phyloP scores from a whole-genome alignment of 805 yeast genomes.

The Brettanomyces naardenensis region DNA sequence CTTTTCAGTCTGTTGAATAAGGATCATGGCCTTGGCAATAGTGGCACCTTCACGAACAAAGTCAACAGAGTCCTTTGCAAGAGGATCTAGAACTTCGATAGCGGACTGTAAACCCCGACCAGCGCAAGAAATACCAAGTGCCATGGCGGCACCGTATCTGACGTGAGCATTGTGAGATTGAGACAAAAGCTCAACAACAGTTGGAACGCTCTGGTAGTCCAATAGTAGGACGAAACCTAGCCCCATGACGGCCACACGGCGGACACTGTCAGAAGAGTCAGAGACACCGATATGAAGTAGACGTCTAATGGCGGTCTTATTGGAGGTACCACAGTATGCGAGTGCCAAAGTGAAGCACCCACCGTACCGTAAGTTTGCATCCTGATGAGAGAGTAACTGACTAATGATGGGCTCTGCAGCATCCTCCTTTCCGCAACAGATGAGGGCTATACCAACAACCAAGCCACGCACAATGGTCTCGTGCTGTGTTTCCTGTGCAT shows the following conservation, averaged over 20 bases:
- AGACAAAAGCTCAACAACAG: slow-evolving; percentile 84
- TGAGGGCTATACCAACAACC: slow-evolving; percentile 80
- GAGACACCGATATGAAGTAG: slow-evolving; percentile 91
- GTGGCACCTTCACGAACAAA: slow-evolving; percentile 98
- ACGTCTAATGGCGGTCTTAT: slow-evolving; percentile 77
- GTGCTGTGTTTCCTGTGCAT: slow-evolving; percentile 93
- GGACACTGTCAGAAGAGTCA: slow-evolving; percentile 91
- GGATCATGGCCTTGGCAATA: slow-evolving; percentile 84
- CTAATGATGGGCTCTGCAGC: slow-evolving; percentile 65
- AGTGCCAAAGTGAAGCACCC: slow-evolving; percentile 91
- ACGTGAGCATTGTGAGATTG: slow-evolving; percentile 98
- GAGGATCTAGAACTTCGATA: slow-evolving; percentile 83
- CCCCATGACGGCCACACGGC: slow-evolving; percentile 91
- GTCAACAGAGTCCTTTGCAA: slow-evolving; percentile 89
- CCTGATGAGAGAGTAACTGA: slow-evolving; percentile 62
- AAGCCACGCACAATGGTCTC: slow-evolving; percentile 92
- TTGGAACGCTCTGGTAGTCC: slow-evolving; percentile 89
- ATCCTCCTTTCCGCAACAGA: slow-evolving; percentile 81
- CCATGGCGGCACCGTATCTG: slow-evolving; percentile 96
- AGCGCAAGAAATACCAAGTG: slow-evolving; percentile 94
- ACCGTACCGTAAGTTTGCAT: slow-evolving; percentile 85
- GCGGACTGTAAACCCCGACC: slow-evolving; percentile 88
- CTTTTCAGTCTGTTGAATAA: slow-evolving; percentile 81
- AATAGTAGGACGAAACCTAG: slow-evolving; percentile 87
- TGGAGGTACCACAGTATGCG: slow-evolving; percentile 96